phyloP scores from a whole-genome alignment of 2,329 filamentous ascomycete genomes.

The Aspergillus unguis region DNA sequence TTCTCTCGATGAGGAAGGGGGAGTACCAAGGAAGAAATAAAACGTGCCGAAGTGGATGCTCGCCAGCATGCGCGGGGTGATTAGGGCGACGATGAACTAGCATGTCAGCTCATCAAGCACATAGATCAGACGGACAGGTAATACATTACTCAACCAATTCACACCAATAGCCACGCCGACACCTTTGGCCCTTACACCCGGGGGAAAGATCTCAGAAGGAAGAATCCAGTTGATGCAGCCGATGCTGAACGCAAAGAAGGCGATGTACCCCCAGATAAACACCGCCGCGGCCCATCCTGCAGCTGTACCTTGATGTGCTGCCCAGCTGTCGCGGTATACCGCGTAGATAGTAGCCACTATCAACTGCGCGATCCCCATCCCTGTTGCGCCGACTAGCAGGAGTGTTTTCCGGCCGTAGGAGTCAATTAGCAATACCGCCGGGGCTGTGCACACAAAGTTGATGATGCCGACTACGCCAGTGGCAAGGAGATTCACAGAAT shows the following conservation, averaged over 20 bases:
- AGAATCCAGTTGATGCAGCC: constrained; percentile 1
- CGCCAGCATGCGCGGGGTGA: not conserved
- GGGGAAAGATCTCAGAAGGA: constrained; percentile 1
- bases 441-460: constrained; percentile 17
- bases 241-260: constrained; percentile 55
- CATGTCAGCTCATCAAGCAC: no score
- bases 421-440: constrained; percentile 33
- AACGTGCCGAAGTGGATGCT: not conserved
- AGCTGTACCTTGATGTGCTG: constrained; percentile 27
- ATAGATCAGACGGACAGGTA: not conserved
- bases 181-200: not conserved
- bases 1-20: no score
- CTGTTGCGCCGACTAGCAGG: constrained; percentile 53
- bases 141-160: constrained; percentile 2
- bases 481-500: not conserved
- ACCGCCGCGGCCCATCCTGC: constrained; percentile 52
- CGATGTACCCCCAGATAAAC: constrained; percentile 63
- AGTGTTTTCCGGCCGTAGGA: constrained; percentile 31
- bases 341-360: constrained; percentile 52
- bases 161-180: not conserved
- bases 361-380: constrained; percentile 66
- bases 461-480: constrained; percentile 2
- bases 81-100: constrained; percentile 2
- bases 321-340: not conserved
- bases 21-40: constrained; percentile 1